Conservation (phyloP, 768 basidiomycete genomes). For the Lentinus tigrinus region DNA sequence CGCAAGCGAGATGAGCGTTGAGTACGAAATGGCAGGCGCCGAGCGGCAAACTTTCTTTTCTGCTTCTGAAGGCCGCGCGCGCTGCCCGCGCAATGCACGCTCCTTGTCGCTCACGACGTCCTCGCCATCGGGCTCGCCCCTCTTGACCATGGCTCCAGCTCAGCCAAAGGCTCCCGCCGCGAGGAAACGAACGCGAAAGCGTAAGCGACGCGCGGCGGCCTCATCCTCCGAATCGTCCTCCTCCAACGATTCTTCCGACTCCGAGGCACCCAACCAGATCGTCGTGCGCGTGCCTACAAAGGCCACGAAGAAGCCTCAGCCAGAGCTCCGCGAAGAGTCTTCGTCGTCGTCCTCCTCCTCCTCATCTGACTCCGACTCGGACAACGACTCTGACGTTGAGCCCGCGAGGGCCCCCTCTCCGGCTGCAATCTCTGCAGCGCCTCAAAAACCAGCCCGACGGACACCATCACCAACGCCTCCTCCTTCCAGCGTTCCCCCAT, state of each 20-base stretch:
- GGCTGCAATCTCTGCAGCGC: not conserved
- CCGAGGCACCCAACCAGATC: slow-evolving; percentile 11
- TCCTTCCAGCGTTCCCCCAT: slow-evolving; percentile 49
- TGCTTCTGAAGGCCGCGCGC: too few species aligned
- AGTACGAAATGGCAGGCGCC: slow-evolving; percentile 10
- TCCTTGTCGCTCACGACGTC: slow-evolving; percentile 1
- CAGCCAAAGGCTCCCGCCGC: slow-evolving; percentile 22
- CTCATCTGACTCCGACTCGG: slow-evolving; percentile 11
- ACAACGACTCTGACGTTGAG: slow-evolving; percentile 14
- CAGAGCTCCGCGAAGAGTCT: slow-evolving; percentile 7
- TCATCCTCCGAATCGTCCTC: slow-evolving; percentile 29
- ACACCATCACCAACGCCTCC: slow-evolving; percentile 35
- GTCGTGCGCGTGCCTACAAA: slow-evolving; percentile 12
- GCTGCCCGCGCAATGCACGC: not conserved
- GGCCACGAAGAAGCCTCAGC: not conserved
- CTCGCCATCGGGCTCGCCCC: not conserved
- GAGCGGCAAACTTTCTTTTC: slow-evolving; percentile 5
- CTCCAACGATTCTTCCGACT: slow-evolving; percentile 21
- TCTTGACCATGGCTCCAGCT: slow-evolving; percentile 11
- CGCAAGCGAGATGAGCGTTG: slow-evolving; percentile 3
- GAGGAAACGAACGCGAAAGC: slow-evolving; percentile 32
- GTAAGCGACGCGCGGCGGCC: slow-evolving; percentile 33
- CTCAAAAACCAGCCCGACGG: slow-evolving; percentile 11
- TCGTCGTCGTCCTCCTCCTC: slow-evolving; percentile 9
- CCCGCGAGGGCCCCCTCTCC: slow-evolving; percentile 1